phyloP scores from a whole-genome alignment of 495 filamentous ascomycete species.

The Eremomyces bilateralis region DNA sequence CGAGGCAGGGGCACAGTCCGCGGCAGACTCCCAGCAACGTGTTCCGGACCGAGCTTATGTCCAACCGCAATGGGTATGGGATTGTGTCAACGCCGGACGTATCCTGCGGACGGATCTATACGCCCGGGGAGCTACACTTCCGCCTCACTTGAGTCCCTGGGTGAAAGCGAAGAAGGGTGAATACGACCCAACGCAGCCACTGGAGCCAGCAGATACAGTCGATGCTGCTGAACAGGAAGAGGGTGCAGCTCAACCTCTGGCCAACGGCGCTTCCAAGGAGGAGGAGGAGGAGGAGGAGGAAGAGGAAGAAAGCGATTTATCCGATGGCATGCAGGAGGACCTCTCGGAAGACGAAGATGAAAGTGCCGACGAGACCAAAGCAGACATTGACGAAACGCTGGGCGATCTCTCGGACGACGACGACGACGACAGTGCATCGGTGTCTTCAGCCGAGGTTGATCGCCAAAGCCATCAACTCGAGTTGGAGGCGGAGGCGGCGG shows the following conservation, averaged over 20 bases:
- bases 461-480: conserved; percentile 57
- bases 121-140: conserved; percentile 67
- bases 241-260: conserved; percentile 44
- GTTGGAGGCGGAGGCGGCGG: conserved; percentile 69
- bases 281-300: conserved; percentile 15
- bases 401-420: conserved; percentile 27
- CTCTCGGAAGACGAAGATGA: conserved; percentile 27
- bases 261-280: conserved; percentile 27
- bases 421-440: conserved; percentile 24
- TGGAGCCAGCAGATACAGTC: too few relatives aligned
- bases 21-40: conserved; percentile 16
- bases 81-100: conserved; percentile 75
- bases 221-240: conserved; percentile 65
- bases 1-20: conserved; percentile 20
- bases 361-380: conserved; percentile 22
- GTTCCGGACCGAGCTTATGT: conserved; percentile 79
- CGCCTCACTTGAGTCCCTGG: conserved; percentile 90
- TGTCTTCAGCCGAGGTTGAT: conserved; percentile 24
- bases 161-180: conserved; percentile 63
- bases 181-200: conserved; percentile 69
- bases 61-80: conserved; percentile 98
- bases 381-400: conserved; percentile 13
- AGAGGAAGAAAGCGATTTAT: conserved; percentile 24
- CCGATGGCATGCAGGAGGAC: conserved; percentile 18
- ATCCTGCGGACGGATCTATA: conserved; percentile 76